Evolutionary conservation across 2,329 filamentous ascomycete genomes (phyloP), one percentile per base, ranked within the genome.

Genomic region (Fusarium beomiforme): DNA sequence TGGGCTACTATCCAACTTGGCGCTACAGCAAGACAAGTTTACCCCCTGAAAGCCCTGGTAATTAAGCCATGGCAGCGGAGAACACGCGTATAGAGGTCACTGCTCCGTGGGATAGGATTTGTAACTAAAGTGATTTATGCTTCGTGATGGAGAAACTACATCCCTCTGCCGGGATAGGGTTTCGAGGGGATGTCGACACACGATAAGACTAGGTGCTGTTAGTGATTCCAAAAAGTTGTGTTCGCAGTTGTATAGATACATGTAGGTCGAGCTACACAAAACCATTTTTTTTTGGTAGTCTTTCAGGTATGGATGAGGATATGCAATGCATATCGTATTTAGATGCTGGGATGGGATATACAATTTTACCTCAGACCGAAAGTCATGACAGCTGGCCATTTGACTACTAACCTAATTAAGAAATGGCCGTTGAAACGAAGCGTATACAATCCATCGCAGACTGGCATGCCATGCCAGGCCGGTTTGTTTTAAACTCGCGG

Each of bases 31-130:
- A 56, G 67, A 70, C 64, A 46, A 55, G 51, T 65, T 68, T 67
- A 57, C 49, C 63, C 66, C 70, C 59, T 70, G 67, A 57, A 46
- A 41, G 57, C 55, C 66, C 59, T 73, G 43, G 61, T n/a, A 70
- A 58, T 44, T 31, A 47, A 58, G 62, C 51, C 43, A 72, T 56
- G 36, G 50, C 65, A 50, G 43, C 34, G 61, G 66, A 58, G 50
- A 54, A 59, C 34, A 57, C 57, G 61, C 69, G 57, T 72, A 72
- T 54, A 44, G 47, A 69, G 56, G 36, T n/a, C 24, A 42, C 36
- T 33, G 21, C 37, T 34, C 69, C 44, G 36, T 69, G 34, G 55
- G 59, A 64, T 68, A 59, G 59, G 51, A 65, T 71, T 68, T 59
- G 36, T 56, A 46, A 29, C 54, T 49, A 26, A 23, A 51, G 42